Evolutionary conservation across 257 asterid genomes (phyloP), one percentile per base, ranked within the genome.

Genomic region (Nicotiana tabacum): DNA sequence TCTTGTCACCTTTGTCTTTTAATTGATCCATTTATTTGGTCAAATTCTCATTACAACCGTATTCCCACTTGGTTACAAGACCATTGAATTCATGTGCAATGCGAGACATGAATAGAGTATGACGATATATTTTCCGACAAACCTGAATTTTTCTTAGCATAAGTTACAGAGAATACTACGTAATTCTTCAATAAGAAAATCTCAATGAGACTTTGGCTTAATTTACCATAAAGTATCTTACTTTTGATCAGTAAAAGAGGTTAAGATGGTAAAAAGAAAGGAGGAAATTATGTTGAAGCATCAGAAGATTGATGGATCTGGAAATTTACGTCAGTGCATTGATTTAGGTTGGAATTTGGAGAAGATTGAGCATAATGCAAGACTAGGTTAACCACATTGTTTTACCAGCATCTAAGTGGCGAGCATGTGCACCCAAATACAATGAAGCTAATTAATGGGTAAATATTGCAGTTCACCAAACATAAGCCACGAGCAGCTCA

Each of bases 401-500:
- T 48, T 74, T 70, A 74, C 3, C 60, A 43, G 2, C 6, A 8
- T 27, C 27, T 24, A 74, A 24, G 61, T 64, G 18, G 16, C 57
- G 77, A 10, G 62, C 60, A 80, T 78, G 51, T 68, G 80, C 62
- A 13, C 12, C 9, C 11, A 12, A 3, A 12, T 46, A 2, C 48
- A 43, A 33, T 35, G n/a, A 72, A 69, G 74, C 51, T 39, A 70
- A 21, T 53, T 53, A 53, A 21, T 16, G 51, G 27, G 56, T 46
- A 18, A 57, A 57, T 56, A 77, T 72, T 72, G 60, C 81, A 61
- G 87, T 74, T 84, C 81, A 84, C 87, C 87, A 80, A 84, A 80
- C 84, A 15, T 9, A 48, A 37, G 33, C 21, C 11, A 64, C 43
- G 46, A 81, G 78, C 72, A 67, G 87, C 79, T 84, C 79, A 84